Conservation (phyloP, 2,329 filamentous ascomycete species). For the Blumeriella jaapii region DNA sequence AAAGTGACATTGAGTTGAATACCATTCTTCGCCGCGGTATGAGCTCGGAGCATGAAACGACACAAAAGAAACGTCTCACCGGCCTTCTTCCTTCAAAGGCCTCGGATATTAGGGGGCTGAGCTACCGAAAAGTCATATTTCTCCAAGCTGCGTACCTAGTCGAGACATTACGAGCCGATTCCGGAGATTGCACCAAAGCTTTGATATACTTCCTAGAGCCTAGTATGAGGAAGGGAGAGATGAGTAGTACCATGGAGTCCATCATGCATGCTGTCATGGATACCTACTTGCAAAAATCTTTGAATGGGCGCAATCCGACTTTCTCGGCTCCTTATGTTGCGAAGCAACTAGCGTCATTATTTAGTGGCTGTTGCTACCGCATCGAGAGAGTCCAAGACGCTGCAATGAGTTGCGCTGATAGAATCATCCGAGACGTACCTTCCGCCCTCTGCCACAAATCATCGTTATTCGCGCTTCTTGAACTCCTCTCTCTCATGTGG, state of each 20-base stretch:
- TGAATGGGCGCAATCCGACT: conserved; percentile 57
- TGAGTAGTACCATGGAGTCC: conserved; percentile 53
- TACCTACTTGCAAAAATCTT: conserved; percentile 65
- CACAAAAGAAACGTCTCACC: conserved; percentile 70
- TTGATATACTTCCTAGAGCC: conserved; percentile 92
- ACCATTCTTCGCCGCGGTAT: conserved; percentile 82
- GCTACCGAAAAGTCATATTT: conserved; percentile 86
- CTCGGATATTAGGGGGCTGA: conserved; percentile 67
- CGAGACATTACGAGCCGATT: conserved; percentile 74
- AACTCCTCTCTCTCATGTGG: conserved; percentile 92
- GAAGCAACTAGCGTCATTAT: conserved; percentile 71
- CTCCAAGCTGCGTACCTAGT: conserved; percentile 83
- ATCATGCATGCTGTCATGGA: conserved; percentile 59
- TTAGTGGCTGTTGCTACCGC: conserved; percentile 84
- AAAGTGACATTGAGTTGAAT: conserved; percentile 95
- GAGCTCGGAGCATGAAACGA: conserved; percentile 62
- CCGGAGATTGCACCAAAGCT: conserved; percentile 82
- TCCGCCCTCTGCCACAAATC: conserved; percentile 83
- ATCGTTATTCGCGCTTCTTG: conserved; percentile 84
- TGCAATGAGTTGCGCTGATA: conserved; percentile 71
- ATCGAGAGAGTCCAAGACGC: conserved; percentile 86
- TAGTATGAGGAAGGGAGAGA: conserved; percentile 56
- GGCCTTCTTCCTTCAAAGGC: conserved; percentile 66
- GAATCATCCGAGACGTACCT: conserved; percentile 73
- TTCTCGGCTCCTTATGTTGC: conserved; percentile 93